A percentile compares a stretch with the other conserved stretches of the same genome.
Evolutionary conservation across 2,329 filamentous ascomycete genomes (phyloP).

Genomic region (Aspergillus terreus): DNA sequence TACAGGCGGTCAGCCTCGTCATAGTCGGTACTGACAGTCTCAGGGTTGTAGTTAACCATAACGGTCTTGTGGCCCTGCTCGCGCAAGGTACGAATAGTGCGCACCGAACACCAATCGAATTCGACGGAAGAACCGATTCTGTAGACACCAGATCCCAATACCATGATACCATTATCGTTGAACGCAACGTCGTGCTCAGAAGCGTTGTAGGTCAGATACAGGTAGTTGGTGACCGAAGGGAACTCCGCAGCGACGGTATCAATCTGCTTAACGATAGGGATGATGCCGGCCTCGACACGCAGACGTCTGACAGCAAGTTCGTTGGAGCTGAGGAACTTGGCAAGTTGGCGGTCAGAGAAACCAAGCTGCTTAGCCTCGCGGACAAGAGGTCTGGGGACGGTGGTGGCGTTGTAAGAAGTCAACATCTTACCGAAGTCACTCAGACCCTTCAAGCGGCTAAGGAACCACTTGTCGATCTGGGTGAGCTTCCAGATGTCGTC

Average conservation of each 20-base stretch:
- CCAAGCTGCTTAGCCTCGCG: conserved; percentile 87
- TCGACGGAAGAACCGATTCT: conserved; percentile 96
- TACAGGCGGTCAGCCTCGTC: conserved; percentile 93
- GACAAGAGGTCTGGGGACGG: conserved; percentile 62
- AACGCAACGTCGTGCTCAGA: conserved; percentile 80
- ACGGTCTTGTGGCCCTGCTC: conserved; percentile 85
- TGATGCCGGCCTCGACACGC: conserved; percentile 80
- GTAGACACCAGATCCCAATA: conserved; percentile 92
- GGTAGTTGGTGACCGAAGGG: conserved; percentile 89
- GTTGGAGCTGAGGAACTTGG: conserved; percentile 91
- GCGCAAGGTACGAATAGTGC: conserved; percentile 85
- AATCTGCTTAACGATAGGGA: conserved; percentile 93
- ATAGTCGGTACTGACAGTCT: conserved; percentile 86
- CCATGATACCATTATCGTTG: conserved; percentile 90
- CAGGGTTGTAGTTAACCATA: conserved; percentile 93
- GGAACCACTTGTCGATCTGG: conserved; percentile 98
- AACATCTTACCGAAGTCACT: conserved; percentile 84
- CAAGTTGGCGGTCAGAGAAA: conserved; percentile 89
- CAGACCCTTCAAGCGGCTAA: conserved; percentile 84
- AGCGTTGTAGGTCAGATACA: conserved; percentile 94
- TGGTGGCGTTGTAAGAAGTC: conserved; percentile 65
- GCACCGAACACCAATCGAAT: conserved; percentile 98
- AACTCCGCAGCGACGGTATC: conserved; percentile 98
- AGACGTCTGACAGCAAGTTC: conserved; percentile 83
- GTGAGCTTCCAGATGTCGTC: conserved; percentile 98